Base-by-base conservation (phyloP, 2,329 filamentous ascomycete species). In the Venturia aucupariae region DNA sequence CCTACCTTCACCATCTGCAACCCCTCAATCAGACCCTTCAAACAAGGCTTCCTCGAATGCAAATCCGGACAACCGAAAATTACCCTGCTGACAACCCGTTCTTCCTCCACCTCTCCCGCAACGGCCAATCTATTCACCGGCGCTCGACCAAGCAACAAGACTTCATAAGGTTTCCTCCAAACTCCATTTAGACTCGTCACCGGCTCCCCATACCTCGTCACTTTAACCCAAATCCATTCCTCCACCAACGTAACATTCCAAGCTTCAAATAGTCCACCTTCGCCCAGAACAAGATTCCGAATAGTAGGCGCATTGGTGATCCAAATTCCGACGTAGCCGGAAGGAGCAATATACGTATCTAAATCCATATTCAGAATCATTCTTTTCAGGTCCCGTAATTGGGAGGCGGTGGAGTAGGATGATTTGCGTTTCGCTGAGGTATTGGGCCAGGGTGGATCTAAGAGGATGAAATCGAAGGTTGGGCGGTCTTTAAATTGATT, bases 401-500 rank as follows among this genome's bases (percentile, higher is more conserved):
- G 84, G 68, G 80, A 70, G 70, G 69, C 54, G 72, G 72, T 73
- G 68, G 75, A 70, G 72, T 85, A 83, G 67, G 80, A 75, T 76
- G 74, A 79, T 69, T 84, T 86, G 46, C 88, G 80, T 68, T 82
- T 82, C 17, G 85, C 90, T 6, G 89, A 92, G 57, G 86, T 83
- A 71, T 91, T 93, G 0, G 90, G 89, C 90, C 90, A 93, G 0
- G 90, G 90, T 3, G 90, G 90, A 71, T 93, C 90, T 24, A 92
- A 76, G 8, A 92, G 73, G 44, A 92, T 79, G 55, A 92, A 77
- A 67, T 89, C 78, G 73, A 93, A 92, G 7, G 17, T 32, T 4
- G 30, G 57, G 11, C 11, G 46, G 38, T 35, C 38, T 30, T 66
- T 39, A 13, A n/a, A 60, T 75, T 67, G 35, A 74, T 68, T n/a